These are phyloP conservation scores for Globisporangium heterothallicum DNA, from an alignment of 352 stramenopile genomes.

Conservation along the genomic window DNA sequence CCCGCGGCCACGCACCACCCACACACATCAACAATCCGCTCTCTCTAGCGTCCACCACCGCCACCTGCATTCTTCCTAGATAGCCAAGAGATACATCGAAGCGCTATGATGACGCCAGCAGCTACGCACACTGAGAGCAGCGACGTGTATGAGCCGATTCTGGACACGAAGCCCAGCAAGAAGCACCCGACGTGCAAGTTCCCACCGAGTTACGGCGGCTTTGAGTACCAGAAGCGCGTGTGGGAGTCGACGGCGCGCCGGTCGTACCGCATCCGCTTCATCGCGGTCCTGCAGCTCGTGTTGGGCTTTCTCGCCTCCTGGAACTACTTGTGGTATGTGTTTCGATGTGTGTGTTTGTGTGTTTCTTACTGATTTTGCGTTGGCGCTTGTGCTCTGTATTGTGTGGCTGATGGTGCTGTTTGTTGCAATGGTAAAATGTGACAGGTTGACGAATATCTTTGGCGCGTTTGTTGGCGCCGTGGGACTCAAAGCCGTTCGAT, in stretches of 20 bases:
- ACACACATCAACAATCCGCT: too few species aligned
- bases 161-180: not conserved
- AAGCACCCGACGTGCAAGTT: not conserved
- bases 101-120: not conserved
- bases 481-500: conserved; percentile 62
- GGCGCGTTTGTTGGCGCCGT: conserved; percentile 60
- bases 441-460: conserved; percentile 67
- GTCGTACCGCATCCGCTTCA: conserved; percentile 60
- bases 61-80: not conserved
- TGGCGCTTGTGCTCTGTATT: not conserved
- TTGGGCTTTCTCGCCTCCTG: conserved; percentile 49
- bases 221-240: conserved; percentile 74
- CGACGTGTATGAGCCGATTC: not conserved
- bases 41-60: too few species aligned
- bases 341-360: not conserved
- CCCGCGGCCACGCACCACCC: too few species aligned
- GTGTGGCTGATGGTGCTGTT: not conserved
- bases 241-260: conserved; percentile 58
- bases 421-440: not conserved
- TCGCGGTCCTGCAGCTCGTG: conserved; percentile 54
- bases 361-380: not conserved
- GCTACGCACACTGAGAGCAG: not conserved
- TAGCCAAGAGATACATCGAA: not conserved
- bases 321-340: conserved; percentile 65
- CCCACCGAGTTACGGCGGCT: conserved; percentile 44